Base-by-base conservation (phyloP, 2,329 filamentous ascomycete genomes). In the Dactylellina sp. region DNA sequence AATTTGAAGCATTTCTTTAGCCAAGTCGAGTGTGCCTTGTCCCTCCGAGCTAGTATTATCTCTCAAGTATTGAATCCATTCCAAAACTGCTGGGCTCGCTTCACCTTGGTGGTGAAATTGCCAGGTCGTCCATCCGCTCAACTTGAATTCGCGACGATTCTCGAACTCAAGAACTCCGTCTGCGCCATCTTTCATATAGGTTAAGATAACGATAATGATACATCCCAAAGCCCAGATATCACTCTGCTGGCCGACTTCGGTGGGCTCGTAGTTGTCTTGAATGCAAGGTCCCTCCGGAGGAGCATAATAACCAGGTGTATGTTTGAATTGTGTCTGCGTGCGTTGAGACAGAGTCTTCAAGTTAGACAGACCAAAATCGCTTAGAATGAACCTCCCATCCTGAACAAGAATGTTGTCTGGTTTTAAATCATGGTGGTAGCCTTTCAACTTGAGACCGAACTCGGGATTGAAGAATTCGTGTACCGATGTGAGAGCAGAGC, bases 381-480 rank as follows among this genome's bases (percentile, higher is more conserved):
- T 72, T 1, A 80, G 72, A 50, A 79, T 61, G 46, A 80, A 79
- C 2, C 32, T 77, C 1, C 64, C 47, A 0, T 47, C 37, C 28
- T 52, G 49, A n/a, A 80, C 71, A 12, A 80, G 75, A 37, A 80
- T 77, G 56, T 80, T 80, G 4, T 35, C 18, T 7, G 79, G 79
- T n/a, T 75, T 66, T 1, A 80, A 53, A 32, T 80, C 79, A 37
- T 79, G 77, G 63, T 80, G 79, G 55, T 76, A 80, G 14, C 78
- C 78, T 32, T 79, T 78, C 9, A 47, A 40, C 12, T 72, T 62
- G 16, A 78, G 18, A 7, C 76, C 50, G 11, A 74, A 9, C 1
- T 50, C 70, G 1, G 76, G 47, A 12, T 50, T 25, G 14, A 44
- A 44, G 39, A 77, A 75, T n/a, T 70, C 61, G 44, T 80, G 79